A percentile compares a stretch with the other conserved stretches of the same genome.
Conservation (phyloP, 148 eudicot species). For the Fagopyrum tataricum region DNA sequence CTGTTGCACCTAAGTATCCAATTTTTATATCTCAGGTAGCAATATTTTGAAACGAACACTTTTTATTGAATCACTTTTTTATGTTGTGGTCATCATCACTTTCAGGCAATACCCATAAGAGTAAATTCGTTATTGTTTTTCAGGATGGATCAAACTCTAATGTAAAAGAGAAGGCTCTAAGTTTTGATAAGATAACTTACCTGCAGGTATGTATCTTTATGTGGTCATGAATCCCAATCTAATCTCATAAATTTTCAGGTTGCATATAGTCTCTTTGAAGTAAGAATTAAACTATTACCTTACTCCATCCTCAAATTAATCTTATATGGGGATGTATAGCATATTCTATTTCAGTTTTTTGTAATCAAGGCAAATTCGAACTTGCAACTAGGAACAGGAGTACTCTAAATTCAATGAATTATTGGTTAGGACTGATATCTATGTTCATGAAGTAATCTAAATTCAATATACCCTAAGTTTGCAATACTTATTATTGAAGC, state of each 20-base stretch:
- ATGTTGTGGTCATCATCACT: background rate
- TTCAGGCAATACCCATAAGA: background rate
- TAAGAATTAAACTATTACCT: background rate
- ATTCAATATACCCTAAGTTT: background rate
- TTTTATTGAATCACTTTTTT: background rate
- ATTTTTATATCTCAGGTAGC: slow-evolving; percentile 88
- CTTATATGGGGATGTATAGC: background rate
- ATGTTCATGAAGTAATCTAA: background rate
- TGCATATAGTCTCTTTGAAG: background rate
- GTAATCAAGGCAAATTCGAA: background rate
- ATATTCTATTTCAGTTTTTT: background rate
- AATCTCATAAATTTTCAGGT: background rate
- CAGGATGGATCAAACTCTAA: slow-evolving; percentile 80
- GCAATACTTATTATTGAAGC: slow-evolving; percentile 1
- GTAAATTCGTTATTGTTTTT: slow-evolving; percentile 4
- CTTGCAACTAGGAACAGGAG: background rate
- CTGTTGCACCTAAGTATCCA: slow-evolving; percentile 61
- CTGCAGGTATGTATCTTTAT: slow-evolving; percentile 61
- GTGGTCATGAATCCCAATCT: background rate
- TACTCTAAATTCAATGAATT: slow-evolving; percentile 4
- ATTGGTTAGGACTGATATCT: background rate
- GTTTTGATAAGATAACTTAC: slow-evolving; percentile 64
- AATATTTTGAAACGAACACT: background rate
- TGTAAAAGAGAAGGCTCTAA: slow-evolving; percentile 73
- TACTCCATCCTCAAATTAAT: background rate